Evolutionary conservation across 2,329 filamentous ascomycete genomes (phyloP), one percentile per base, ranked within the genome.

Genomic region (Penicillium psychrosexuale): DNA sequence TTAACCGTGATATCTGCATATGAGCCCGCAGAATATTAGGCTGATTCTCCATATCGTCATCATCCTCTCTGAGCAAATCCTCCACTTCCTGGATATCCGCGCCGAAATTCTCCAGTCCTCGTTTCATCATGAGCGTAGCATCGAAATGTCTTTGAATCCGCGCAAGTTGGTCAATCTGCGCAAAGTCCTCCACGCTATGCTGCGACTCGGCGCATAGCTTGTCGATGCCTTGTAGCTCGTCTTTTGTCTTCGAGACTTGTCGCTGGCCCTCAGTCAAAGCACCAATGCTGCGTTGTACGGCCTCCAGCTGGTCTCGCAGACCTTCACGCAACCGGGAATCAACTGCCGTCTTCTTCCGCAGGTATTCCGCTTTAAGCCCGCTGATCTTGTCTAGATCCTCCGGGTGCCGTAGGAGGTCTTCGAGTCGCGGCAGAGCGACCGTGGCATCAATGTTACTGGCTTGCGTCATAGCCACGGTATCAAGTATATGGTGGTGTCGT

Each of bases 211-310:
- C 91, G 78, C 94, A 99, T 61, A 99, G 84, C 77, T 90, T 91
- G 78, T 99, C 94, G 68, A 99, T 97, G 77, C 93, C 95, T 81
- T 95, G 91, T 85, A 99, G 94, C 78, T 99, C 94, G 63, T 97
- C 93, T 75, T 96, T 96, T 76, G 97, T 97, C 66, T 89, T 84
- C 70, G 90, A 88, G 34, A 99, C 90, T 58, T 90, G 90, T 73
- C 92, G 89, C 75, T 97, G 92, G 53, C 92, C 92, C 70, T 97
- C 91, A 42, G 84, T 85, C 61, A 99, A 87, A 59, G 89, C 89
- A 61, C 79, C 88, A 86, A 99, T 96, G 72, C 94, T 94, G 63
- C 89, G 84, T 77, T 97, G 93, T 11, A 94, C 97, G 51, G 92
- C 89, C 76, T 96, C 90, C 55, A 99, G 84, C 80, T 99, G 94